Evolutionary conservation across 176 grass and related monocot genomes (phyloP).

Genomic region (Zea luxurians): DNA sequence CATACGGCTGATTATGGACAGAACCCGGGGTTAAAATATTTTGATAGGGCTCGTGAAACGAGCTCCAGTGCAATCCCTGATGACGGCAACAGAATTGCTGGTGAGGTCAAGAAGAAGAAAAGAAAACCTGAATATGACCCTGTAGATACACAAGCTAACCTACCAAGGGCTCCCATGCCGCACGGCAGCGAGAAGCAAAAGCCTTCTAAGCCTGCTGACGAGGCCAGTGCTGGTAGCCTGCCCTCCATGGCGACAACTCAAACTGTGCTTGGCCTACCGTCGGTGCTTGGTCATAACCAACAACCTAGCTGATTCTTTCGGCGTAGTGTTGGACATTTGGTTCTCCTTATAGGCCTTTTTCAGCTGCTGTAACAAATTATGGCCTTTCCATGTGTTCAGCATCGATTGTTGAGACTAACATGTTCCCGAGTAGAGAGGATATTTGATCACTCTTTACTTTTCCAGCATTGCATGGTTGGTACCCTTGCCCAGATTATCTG

Average conservation of each 20-base stretch:
- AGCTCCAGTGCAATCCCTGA: conserved; percentile 33
- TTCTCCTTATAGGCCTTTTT: conserved; percentile 31
- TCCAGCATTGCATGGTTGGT: conserved; percentile 2
- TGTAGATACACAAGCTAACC: conserved; percentile 53
- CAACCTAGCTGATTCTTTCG: conserved; percentile 45
- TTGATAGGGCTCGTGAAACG: conserved; percentile 43
- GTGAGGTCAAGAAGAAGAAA: conserved; percentile 67
- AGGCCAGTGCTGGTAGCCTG: conserved; percentile 44
- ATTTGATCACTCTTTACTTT: conserved; percentile 27
- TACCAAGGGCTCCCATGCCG: conserved; percentile 41
- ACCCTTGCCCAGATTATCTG: not conserved
- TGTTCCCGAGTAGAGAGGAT: conserved; percentile 19
- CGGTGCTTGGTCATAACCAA: conserved; percentile 41
- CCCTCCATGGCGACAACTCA: not conserved
- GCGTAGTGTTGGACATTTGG: not conserved
- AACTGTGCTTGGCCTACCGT: conserved; percentile 45
- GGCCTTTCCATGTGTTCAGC: conserved; percentile 5
- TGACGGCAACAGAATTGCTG: conserved; percentile 38
- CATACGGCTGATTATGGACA: conserved; percentile 53
- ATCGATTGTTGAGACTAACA: conserved; percentile 3
- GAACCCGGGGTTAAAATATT: conserved; percentile 45
- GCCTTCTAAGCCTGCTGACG: conserved; percentile 41
- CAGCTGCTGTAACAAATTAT: conserved; percentile 21
- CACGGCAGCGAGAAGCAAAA: conserved; percentile 60
- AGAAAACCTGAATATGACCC: conserved; percentile 54